phyloP scores from a whole-genome alignment of 768 basidiomycete species.

The Lyophyllum decastes region DNA sequence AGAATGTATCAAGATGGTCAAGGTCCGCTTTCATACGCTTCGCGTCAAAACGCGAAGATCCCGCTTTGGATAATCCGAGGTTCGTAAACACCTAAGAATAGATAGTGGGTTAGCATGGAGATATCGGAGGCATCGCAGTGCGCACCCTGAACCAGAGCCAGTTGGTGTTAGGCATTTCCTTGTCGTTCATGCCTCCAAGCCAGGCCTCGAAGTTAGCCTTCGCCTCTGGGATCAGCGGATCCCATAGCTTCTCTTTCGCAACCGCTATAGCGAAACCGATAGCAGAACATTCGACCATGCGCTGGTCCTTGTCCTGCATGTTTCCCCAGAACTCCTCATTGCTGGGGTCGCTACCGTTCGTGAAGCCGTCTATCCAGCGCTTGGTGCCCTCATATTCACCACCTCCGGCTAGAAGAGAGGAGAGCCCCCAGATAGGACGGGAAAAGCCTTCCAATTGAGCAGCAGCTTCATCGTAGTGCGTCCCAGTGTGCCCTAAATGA shows the following conservation, averaged over 20 bases:
- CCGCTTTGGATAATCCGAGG: constrained; percentile 64
- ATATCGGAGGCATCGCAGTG: neutral
- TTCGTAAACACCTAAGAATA: constrained; percentile 66
- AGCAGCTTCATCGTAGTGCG: constrained; percentile 72
- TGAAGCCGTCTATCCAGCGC: constrained; percentile 67
- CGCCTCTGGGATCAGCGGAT: constrained; percentile 51
- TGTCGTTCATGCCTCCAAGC: constrained; percentile 78
- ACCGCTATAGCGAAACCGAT: constrained; percentile 73
- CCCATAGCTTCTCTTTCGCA: constrained; percentile 65
- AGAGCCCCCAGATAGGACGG: constrained; percentile 75
- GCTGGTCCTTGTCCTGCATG: constrained; percentile 73
- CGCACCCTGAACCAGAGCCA: constrained; percentile 81
- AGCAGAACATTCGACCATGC: constrained; percentile 83
- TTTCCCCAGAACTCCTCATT: constrained; percentile 76
- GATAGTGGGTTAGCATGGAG: neutral
- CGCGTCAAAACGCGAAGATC: constrained; percentile 55
- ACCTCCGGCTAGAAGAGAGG: constrained; percentile 66
- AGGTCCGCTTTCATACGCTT: constrained; percentile 72
- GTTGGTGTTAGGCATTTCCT: constrained; percentile 83
- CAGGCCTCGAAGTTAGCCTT: constrained; percentile 64
- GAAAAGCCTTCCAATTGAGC: constrained; percentile 79
- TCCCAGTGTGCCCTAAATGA: constrained; percentile 67
- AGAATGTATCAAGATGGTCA: constrained; percentile 78
- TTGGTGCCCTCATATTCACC: constrained; percentile 56
- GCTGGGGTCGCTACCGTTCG: constrained; percentile 66